Percentiles rank a stretch among this genome's conserved stretches.
These are phyloP conservation scores for Penicillium ochrochloron DNA, from an alignment of 495 filamentous ascomycete genomes.

Conservation along the genomic window DNA sequence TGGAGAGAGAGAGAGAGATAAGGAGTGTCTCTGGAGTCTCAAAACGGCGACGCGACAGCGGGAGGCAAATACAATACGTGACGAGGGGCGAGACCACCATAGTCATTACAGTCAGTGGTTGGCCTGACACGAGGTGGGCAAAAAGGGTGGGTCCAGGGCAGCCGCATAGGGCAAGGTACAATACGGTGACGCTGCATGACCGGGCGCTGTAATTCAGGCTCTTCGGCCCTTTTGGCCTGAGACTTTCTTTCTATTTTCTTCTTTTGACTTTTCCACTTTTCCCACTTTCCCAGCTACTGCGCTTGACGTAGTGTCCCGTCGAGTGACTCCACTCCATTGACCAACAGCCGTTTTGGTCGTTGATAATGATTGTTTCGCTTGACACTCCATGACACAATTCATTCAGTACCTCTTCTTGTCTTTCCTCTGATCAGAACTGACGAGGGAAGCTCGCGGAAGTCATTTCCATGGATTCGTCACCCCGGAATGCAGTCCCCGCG, in stretches of 20 bases:
- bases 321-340: not conserved
- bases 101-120: not conserved
- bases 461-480: slow-evolving; percentile 30
- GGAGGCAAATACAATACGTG: slow-evolving; percentile 28
- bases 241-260: not conserved
- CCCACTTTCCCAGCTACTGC: not conserved
- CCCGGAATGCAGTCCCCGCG: slow-evolving; percentile 25
- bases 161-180: slow-evolving; percentile 20
- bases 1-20: slow-evolving; percentile 22
- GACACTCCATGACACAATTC: not conserved
- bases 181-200: slow-evolving; percentile 22
- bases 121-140: not conserved
- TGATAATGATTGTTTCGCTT: not conserved
- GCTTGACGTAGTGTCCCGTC: slow-evolving; percentile 1
- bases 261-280: not conserved
- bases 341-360: not conserved
- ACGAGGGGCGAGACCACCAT: slow-evolving; percentile 25
- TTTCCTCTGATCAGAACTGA: not conserved
- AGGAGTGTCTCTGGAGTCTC: slow-evolving; percentile 20
- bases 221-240: not conserved
- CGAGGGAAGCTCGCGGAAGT: slow-evolving; percentile 16
- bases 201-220: slow-evolving; percentile 5
- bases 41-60: slow-evolving; percentile 34
- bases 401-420: not conserved
- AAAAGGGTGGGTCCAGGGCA: not conserved